These are phyloP conservation scores for Sporisorium iseilematis-ciliati DNA, from an alignment of 1,284 basidiomycete genomes.

Conservation along the genomic window DNA sequence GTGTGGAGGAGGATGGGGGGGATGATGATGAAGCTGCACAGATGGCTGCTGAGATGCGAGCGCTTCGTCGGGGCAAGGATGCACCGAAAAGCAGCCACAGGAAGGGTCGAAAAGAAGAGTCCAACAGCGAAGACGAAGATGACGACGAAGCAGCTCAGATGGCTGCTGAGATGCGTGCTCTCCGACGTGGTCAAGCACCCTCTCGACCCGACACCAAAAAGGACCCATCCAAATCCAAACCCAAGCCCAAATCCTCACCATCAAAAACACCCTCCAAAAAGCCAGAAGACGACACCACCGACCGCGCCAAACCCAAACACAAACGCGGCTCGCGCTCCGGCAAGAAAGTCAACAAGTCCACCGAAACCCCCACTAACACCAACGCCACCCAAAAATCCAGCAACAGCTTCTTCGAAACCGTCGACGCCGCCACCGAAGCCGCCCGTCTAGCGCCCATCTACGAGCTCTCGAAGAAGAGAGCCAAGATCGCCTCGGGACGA, in stretches of 20 bases:
- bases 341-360: slow-evolving; percentile 35
- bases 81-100: neutral
- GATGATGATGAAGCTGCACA: slow-evolving; percentile 29
- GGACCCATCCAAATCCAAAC: slow-evolving; percentile 12
- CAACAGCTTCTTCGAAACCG: slow-evolving; percentile 37
- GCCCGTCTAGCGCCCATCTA: slow-evolving; percentile 40
- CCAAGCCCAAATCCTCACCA: slow-evolving; percentile 10
- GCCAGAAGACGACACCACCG: slow-evolving; percentile 13
- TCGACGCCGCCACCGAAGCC: slow-evolving; percentile 37
- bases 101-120: slow-evolving; percentile 7
- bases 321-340: slow-evolving; percentile 38
- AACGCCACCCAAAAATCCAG: neutral
- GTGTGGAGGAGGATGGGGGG: slow-evolving; percentile 12
- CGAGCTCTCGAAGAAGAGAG: slow-evolving; percentile 35
- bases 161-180: slow-evolving; percentile 44
- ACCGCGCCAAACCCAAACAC: slow-evolving; percentile 28
- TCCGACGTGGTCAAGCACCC: slow-evolving; percentile 25
- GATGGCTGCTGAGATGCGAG: slow-evolving; percentile 32
- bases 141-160: slow-evolving; percentile 40
- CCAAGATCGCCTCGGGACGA: slow-evolving; percentile 45
- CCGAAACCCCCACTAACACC: neutral
- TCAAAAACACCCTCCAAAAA: neutral
- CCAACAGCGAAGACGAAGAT: slow-evolving; percentile 22
- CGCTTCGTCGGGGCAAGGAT: slow-evolving; percentile 24
- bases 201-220: slow-evolving; percentile 7